Evolutionary conservation across 2,329 filamentous ascomycete genomes (phyloP).

Genomic region (Epichloe bromicola): DNA sequence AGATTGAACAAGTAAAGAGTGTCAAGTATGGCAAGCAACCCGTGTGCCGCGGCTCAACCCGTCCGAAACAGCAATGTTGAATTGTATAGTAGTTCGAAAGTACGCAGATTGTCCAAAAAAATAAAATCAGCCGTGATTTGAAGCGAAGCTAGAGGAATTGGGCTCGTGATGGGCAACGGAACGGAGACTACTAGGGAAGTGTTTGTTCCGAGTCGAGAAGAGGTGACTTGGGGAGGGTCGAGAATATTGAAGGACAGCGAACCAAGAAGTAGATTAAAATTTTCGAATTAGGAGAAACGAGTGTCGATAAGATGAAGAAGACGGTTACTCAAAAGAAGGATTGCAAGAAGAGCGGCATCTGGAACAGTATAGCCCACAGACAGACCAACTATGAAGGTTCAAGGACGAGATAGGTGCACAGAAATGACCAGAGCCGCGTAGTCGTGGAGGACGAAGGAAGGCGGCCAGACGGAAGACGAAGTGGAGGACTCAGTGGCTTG

Average conservation of each 20-base stretch:
- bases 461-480: slow-evolving; percentile 5
- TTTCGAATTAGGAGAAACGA: slow-evolving; percentile 21
- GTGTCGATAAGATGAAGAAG: slow-evolving; percentile 17
- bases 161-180: not conserved
- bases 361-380: slow-evolving; percentile 12
- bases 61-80: slow-evolving; percentile 3
- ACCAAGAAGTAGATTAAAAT: slow-evolving; percentile 20
- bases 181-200: not conserved
- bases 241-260: slow-evolving; percentile 3
- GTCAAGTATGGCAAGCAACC: slow-evolving; percentile 1
- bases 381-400: slow-evolving; percentile 15
- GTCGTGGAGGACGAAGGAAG: slow-evolving; percentile 6
- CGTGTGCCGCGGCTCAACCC: slow-evolving; percentile 3
- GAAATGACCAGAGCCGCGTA: slow-evolving; percentile 3
- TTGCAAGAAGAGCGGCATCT: slow-evolving; percentile 17
- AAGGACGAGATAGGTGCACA: slow-evolving; percentile 10
- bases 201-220: not conserved
- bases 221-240: not conserved
- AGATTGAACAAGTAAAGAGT: not conserved
- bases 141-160: slow-evolving; percentile 3
- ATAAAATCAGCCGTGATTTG: slow-evolving; percentile 2
- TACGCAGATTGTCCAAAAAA: slow-evolving; percentile 4
- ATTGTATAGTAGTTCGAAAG: slow-evolving; percentile 1
- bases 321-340: slow-evolving; percentile 14
- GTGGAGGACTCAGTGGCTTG: slow-evolving; percentile 4